Percentiles rank a stretch among this genome's conserved stretches.
Evolutionary conservation across 2,329 filamentous ascomycete genomes (phyloP).

Genomic region (Calonectria hongkongensis): DNA sequence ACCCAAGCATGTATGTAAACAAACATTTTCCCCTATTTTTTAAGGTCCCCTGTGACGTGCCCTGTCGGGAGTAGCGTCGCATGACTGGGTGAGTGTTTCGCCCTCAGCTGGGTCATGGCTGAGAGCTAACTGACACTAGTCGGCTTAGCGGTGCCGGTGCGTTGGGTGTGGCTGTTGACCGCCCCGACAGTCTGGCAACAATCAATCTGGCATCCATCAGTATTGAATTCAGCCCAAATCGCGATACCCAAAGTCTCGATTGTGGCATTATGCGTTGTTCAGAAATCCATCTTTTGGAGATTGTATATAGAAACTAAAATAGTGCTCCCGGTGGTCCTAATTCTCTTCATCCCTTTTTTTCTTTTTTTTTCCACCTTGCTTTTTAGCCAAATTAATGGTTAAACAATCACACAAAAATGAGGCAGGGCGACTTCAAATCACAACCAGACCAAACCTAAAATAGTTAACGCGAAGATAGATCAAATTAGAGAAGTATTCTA

Average conservation of each 20-base stretch:
- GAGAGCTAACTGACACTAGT: neutral
- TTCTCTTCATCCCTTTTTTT: too few species aligned
- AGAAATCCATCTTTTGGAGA: too few species aligned
- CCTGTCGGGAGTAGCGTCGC: neutral
- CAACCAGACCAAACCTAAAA: too few species aligned
- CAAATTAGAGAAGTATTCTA: neutral
- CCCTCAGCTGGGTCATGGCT: slow-evolving; percentile 20
- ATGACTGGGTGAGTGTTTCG: neutral
- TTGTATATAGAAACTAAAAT: too few species aligned
- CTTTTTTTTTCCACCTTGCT: too few species aligned
- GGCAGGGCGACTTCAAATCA: too few species aligned
- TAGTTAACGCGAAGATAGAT: too few species aligned
- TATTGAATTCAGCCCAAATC: neutral
- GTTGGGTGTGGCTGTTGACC: slow-evolving; percentile 23
- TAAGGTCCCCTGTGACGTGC: neutral
- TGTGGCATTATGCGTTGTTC: too few species aligned
- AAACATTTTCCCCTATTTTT: slow-evolving; percentile 9
- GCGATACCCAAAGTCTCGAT: too few species aligned
- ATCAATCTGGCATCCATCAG: neutral
- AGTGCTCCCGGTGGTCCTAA: too few species aligned
- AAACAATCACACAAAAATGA: too few species aligned
- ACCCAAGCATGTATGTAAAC: neutral
- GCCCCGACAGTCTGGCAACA: neutral
- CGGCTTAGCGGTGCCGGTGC: slow-evolving; percentile 7
- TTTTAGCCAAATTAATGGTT: too few species aligned